phyloP scores from a whole-genome alignment of 345 rosid genomes.

The Physaria fendleri region DNA sequence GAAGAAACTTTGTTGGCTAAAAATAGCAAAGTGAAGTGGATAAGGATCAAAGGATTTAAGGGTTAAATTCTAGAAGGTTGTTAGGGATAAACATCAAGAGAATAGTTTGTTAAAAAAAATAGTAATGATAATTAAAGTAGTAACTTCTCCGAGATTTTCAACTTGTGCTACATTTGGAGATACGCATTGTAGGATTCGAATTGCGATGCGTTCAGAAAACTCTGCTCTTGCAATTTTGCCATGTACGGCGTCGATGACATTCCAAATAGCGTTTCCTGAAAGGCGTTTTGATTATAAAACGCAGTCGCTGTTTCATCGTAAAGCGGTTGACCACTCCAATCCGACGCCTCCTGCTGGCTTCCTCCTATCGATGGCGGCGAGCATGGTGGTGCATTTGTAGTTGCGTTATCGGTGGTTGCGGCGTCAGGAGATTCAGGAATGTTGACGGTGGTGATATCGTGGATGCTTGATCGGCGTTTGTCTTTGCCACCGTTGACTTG shows the following conservation, averaged over 20 bases:
- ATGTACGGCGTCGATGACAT: slow-evolving; percentile 43
- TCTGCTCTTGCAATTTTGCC: slow-evolving; percentile 55
- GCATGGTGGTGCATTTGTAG: slow-evolving; percentile 34
- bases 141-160: slow-evolving; percentile 18
- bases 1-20: too few species aligned
- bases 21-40: too few species aligned
- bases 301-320: slow-evolving; percentile 29
- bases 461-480: slow-evolving; percentile 95
- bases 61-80: too few species aligned
- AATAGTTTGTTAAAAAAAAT: background rate
- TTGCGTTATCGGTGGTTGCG: slow-evolving; percentile 33
- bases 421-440: slow-evolving; percentile 44
- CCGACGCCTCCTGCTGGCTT: slow-evolving; percentile 25
- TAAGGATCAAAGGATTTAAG: too few species aligned
- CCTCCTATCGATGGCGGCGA: slow-evolving; percentile 33
- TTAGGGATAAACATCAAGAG: too few species aligned
- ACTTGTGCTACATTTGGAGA: slow-evolving; percentile 35
- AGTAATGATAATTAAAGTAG: slow-evolving; percentile 18
- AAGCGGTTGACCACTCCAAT: slow-evolving; percentile 25
- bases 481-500: slow-evolving; percentile 91
- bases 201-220: slow-evolving; percentile 52
- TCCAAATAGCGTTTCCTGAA: slow-evolving; percentile 41
- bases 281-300: slow-evolving; percentile 37
- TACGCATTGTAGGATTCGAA: slow-evolving; percentile 41
- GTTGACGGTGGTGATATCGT: slow-evolving; percentile 84